A percentile compares a stretch with the other conserved stretches of the same genome.
These are phyloP conservation scores for Verticillium zaregamsianum DNA, from an alignment of 2,329 filamentous ascomycete genomes.

Conservation along the genomic window DNA sequence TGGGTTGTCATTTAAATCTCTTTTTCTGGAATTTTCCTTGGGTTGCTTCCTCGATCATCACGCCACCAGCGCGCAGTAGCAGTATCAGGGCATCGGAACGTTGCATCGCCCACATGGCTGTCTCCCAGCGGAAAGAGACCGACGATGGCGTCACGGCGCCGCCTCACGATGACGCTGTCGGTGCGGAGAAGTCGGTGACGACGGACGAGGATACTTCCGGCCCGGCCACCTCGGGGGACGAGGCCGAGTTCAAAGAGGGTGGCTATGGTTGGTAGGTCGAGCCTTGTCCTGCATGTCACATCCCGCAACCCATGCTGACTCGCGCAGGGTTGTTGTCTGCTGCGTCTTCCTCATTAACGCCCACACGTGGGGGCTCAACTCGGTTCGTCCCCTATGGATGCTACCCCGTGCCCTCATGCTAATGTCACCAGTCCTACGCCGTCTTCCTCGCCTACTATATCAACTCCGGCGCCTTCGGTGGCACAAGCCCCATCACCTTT, in stretches of 20 bases:
- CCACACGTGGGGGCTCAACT: slow-evolving; percentile 74
- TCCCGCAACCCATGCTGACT: not conserved
- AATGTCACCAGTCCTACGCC: slow-evolving; percentile 40
- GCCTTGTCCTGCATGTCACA: not conserved
- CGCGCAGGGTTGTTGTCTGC: slow-evolving; percentile 45
- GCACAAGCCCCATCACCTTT: slow-evolving; percentile 61
- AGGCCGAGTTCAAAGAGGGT: slow-evolving; percentile 42
- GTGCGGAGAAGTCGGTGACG: not conserved
- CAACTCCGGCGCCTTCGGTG: slow-evolving; percentile 55
- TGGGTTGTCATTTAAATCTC: not conserved
- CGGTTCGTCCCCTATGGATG: slow-evolving; percentile 31
- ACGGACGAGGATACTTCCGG: not conserved
- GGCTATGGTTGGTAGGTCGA: slow-evolving; percentile 53
- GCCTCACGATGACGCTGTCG: not conserved
- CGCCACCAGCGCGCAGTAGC: not conserved
- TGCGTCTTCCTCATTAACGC: slow-evolving; percentile 56
- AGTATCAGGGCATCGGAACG: not conserved
- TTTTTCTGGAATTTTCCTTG: not conserved
- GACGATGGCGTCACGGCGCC: not conserved
- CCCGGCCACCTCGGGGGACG: not conserved
- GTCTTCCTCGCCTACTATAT: slow-evolving; percentile 57
- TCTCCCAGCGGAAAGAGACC: not conserved
- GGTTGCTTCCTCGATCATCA: not conserved
- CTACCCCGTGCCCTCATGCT: slow-evolving; percentile 1
- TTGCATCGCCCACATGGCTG: not conserved